phyloP scores from a whole-genome alignment of 441 rosid genomes.

The Erodium trifolium region DNA sequence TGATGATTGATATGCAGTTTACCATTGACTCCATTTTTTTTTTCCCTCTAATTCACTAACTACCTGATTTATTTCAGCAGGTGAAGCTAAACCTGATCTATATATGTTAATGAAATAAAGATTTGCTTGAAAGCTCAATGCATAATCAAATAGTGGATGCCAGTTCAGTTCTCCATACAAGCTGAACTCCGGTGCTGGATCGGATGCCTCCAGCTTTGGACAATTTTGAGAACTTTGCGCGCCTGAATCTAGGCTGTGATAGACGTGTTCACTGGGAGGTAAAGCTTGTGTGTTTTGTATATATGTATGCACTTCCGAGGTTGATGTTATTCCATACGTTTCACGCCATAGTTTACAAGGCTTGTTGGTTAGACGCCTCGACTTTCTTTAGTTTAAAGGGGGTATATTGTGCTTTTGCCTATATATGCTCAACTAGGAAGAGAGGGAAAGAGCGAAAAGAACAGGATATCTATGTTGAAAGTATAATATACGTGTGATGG shows the following conservation, averaged over 20 bases:
- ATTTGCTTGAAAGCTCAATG: background rate
- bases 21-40: background rate
- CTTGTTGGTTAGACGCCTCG: background rate
- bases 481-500: too few relatives aligned
- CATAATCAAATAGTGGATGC: constrained; percentile 1
- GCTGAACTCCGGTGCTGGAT: background rate
- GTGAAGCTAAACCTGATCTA: background rate
- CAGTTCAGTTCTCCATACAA: background rate
- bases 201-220: background rate
- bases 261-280: background rate
- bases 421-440: too few relatives aligned
- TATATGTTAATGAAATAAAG: background rate
- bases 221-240: background rate
- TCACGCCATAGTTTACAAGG: background rate
- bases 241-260: too few relatives aligned
- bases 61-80: background rate
- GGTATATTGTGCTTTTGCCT: too few relatives aligned
- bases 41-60: background rate
- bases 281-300: background rate
- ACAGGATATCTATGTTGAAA: too few relatives aligned
- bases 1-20: background rate
- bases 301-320: background rate
- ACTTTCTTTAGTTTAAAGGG: background rate
- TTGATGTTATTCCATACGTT: background rate
- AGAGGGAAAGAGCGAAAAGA: too few relatives aligned